Evolutionary conservation across 805 yeast genomes (phyloP), one percentile per base, ranked within the genome.

Genomic region (Candida dajiaensis): DNA sequence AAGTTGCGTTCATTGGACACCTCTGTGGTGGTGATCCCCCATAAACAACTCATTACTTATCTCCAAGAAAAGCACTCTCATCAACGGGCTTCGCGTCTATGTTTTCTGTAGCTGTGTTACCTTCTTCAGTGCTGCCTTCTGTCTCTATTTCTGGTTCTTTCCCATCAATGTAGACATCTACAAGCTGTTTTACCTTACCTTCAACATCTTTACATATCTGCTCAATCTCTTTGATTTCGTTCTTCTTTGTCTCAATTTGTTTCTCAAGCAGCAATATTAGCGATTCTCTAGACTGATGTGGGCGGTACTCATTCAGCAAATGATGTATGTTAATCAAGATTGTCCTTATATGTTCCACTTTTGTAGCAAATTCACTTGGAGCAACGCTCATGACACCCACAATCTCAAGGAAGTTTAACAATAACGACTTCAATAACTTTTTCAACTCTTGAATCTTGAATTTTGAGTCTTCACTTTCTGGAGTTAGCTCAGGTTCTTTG

Each of bases 241-340:
- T 59, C 43, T 72, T 71, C 56, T 84, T 85, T 38, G 74, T 71
- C 42, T 78, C 85, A 29, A 92, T 77, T 58, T 85, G 89, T 44
- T 79, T 83, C 56, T 77, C 80, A 61, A 88, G 67, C 45, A 85
- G 70, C 72, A 88, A 72, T 38, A 89, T 87, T 52, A 94, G 71
- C 42, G 90, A 83, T 58, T 94, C 99, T 44, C 97, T 73, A 3
- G 96, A 85, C 62, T 94, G 99, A 65, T 94, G 98, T 3, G 97
- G 94, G 50, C 99, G 73, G 65, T 94, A 94, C 44, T 90, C 89
- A 63, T 94, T 94, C 48, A 94, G 68, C 33, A 94, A 69, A 63
- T 94, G 98, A 62, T 94, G 97, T 52, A 94, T 81, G 60, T 94
- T 94, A 60, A 92, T 84, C 44, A 94, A 69, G 11, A 92, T 80